Percentiles rank a stretch among this genome's conserved stretches.
phyloP scores from a whole-genome alignment of 2,329 filamentous ascomycete genomes.

The Aspergillus bombycis region DNA sequence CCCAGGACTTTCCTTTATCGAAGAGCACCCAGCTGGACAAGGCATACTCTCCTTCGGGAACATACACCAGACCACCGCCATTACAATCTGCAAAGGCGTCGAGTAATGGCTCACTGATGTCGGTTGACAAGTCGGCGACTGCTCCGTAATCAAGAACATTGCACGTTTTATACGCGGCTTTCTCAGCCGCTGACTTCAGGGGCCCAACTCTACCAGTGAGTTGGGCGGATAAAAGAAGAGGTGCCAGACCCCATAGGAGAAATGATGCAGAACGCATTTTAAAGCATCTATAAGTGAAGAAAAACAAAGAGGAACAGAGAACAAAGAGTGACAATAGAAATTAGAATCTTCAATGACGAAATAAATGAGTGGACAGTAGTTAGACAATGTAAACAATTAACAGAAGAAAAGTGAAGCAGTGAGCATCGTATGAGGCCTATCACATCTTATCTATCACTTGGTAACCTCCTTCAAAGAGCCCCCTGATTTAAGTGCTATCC shows the following conservation, averaged over 20 bases:
- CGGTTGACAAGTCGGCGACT: slow-evolving; percentile 54
- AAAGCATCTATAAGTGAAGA: too few species aligned
- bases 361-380: too few species aligned
- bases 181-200: slow-evolving; percentile 44
- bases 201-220: slow-evolving; percentile 50
- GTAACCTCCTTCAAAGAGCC: too few species aligned
- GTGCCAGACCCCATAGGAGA: slow-evolving; percentile 23
- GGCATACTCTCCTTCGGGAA: slow-evolving; percentile 55
- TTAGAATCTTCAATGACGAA: too few species aligned
- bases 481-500: too few species aligned
- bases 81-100: slow-evolving; percentile 56
- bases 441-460: too few species aligned
- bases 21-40: slow-evolving; percentile 55
- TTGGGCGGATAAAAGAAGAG: slow-evolving; percentile 36
- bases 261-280: too few species aligned
- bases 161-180: slow-evolving; percentile 54
- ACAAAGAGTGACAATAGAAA: too few species aligned
- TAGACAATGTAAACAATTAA: too few species aligned
- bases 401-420: too few species aligned
- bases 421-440: too few species aligned
- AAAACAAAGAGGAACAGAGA: too few species aligned
- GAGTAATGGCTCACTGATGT: slow-evolving; percentile 53
- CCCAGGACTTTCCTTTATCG: slow-evolving; percentile 51
- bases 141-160: slow-evolving; percentile 58
- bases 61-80: slow-evolving; percentile 53